These are phyloP conservation scores for Macrotyloma uniflorum DNA, from an alignment of 306 rosid species.

Conservation along the genomic window DNA sequence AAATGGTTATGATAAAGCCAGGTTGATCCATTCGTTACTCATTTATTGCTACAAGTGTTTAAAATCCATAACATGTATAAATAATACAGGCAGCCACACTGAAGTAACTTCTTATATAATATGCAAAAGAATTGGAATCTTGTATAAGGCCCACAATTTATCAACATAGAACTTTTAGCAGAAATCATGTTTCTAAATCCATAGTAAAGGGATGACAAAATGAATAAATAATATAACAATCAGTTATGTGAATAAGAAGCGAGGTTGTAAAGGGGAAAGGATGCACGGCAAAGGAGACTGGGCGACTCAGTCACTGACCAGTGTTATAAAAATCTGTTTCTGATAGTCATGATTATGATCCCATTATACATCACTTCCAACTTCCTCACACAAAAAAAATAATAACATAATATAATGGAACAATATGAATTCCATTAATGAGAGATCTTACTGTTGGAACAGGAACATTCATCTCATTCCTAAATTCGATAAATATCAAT, in stretches of 20 bases:
- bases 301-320: not conserved
- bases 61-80: not conserved
- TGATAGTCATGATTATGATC: not conserved
- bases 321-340: not conserved
- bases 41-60: not conserved
- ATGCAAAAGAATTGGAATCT: not conserved
- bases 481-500: not conserved
- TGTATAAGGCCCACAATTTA: not conserved
- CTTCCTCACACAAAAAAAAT: not conserved
- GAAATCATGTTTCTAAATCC: not conserved
- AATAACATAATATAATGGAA: not conserved
- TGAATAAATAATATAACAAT: not conserved
- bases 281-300: not conserved
- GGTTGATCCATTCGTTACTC: conserved; percentile 5
- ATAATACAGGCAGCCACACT: not conserved
- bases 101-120: not conserved
- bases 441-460: not conserved
- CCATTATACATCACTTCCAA: not conserved
- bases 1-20: conserved; percentile 19
- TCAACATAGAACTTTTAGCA: not conserved
- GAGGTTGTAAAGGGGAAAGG: not conserved
- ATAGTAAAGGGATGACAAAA: not conserved
- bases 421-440: not conserved
- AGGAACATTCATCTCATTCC: not conserved
- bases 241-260: not conserved